A percentile compares a stretch with the other conserved stretches of the same genome.
phyloP scores from a whole-genome alignment of 1,284 basidiomycete species.

The Ganoderma multipileum region DNA sequence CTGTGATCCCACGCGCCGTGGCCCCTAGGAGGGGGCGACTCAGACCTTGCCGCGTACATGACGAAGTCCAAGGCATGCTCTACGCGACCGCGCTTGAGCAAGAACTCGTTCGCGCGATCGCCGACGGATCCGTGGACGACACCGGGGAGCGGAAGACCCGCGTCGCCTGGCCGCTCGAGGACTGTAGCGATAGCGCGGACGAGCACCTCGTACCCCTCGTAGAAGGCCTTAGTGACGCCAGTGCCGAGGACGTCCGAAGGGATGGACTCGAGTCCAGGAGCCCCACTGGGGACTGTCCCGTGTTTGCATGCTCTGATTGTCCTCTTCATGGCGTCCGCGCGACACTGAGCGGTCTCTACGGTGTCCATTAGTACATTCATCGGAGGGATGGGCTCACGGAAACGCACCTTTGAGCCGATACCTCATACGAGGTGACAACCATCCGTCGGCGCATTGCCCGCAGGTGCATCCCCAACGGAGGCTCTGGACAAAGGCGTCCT shows the following conservation, averaged over 20 bases:
- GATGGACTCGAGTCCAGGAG: neutral
- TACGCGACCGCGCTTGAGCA: neutral
- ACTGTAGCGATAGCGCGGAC: conserved; percentile 6
- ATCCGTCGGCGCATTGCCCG: conserved; percentile 27
- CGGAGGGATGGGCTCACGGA: neutral
- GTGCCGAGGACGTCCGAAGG: neutral
- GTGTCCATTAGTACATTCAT: neutral
- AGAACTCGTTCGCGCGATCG: neutral
- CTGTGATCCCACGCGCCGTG: neutral
- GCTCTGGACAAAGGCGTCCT: conserved; percentile 20
- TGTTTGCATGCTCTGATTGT: neutral
- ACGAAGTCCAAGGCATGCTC: neutral
- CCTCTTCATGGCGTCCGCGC: conserved; percentile 5
- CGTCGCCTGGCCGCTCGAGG: neutral
- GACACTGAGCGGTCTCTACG: conserved; percentile 3
- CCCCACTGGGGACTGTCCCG: neutral
- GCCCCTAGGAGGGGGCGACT: neutral
- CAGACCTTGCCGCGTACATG: neutral
- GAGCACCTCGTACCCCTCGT: neutral
- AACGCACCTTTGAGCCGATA: conserved; percentile 12
- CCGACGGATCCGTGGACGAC: neutral
- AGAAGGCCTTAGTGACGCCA: conserved; percentile 5
- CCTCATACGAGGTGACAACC: conserved; percentile 34
- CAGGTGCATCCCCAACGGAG: conserved; percentile 31
- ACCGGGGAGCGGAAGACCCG: neutral